Base-by-base conservation (phyloP, 2,329 filamentous ascomycete genomes). In the Sphaerulina vaccinii region DNA sequence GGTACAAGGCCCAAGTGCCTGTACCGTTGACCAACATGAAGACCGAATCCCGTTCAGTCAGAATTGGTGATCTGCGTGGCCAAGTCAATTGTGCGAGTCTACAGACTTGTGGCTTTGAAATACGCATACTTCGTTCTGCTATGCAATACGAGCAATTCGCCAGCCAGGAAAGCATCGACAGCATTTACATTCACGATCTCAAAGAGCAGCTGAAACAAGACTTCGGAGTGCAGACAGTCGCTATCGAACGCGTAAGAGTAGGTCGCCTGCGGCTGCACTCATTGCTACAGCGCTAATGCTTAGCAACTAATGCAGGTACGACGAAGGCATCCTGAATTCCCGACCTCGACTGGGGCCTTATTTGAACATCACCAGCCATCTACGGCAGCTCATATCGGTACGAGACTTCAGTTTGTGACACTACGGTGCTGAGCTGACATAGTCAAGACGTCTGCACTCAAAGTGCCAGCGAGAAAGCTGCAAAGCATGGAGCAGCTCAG, bases 341-440 rank as follows among this genome's bases (percentile, higher is more conserved):
- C 49, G 15, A 29, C 7, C 7, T 45, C 40, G 2, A 51, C 13
- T 5, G 49, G 49, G 1, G 27, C 15, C 2, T 13, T 13, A 2
- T 51, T 19, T 18, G 33, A 38, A 5, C 40, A 51, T 24, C 49
- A 51, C 23, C 49, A 51, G 11, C 49, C 49, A 1, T 51, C 49
- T 13, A 51, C 49, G 2, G 49, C 49, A 5, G 49, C 49, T 21
- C 49, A 51, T 23, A 46, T 51, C 22, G 49, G 49, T 51, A 21
- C 2, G 21, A 22, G 21, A 11, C 23, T 18, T 4, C 3, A 3
- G 8, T 5, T 40, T 15, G 35, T 16, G n/a, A 35, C 13, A 5
- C 8, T 22, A 3, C 27, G 39, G 6, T 15, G 27, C 48, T 43
- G 39, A 51, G 8, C 18, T 8, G 3, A 5, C 3, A 27, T n/a